Evolutionary conservation across 2,329 filamentous ascomycete genomes (phyloP), one percentile per base, ranked within the genome.

Genomic region (Phialophora macrospora): DNA sequence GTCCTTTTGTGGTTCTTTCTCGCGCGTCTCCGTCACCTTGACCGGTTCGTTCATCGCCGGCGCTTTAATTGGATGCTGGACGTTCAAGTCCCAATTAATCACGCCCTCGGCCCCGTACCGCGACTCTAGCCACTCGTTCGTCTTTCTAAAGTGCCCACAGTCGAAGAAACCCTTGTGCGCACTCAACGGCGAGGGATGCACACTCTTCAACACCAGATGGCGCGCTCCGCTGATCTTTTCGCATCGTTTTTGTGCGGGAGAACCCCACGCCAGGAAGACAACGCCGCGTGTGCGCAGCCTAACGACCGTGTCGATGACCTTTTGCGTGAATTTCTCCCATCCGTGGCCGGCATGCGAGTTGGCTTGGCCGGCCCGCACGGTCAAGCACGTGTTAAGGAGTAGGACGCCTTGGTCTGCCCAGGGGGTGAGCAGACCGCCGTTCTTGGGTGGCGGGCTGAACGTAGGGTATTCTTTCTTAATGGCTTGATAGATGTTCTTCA

Each of bases 381-480:
- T 99, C 62, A 99, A 83, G 77, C 93, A 97, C 0, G 95, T 96
- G 77, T 99, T 99, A 71, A 99, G 85, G 80, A 99, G 85, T 49
- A 99, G 84, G 4, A 99, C 93, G 56, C 95, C 95, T 58, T 90
- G 89, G 72, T 97, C 90, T 0, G 95, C 94, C 95, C 95, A 99
- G 0, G 93, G 92, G 0, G 89, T 97, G 22, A 99, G 84, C 0
- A 96, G 85, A 11, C 95, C 95, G 49, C 88, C 88, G 44, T 88
- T 89, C 66, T 91, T 90, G 1, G 92, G 87, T 0, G 94, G 95
- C 2, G 87, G 79, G 55, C 82, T 80, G 78, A 97, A 97, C 51
- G 82, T 78, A 0, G 94, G 93, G 75, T 97, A 98, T 80, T 98
- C 93, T 62, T 90, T 93, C 75, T 90, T 88, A 63, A 99, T 86